A percentile compares a stretch with the other conserved stretches of the same genome.
Conservation (phyloP, 768 basidiomycete genomes). For the Tulasnella calospora region DNA sequence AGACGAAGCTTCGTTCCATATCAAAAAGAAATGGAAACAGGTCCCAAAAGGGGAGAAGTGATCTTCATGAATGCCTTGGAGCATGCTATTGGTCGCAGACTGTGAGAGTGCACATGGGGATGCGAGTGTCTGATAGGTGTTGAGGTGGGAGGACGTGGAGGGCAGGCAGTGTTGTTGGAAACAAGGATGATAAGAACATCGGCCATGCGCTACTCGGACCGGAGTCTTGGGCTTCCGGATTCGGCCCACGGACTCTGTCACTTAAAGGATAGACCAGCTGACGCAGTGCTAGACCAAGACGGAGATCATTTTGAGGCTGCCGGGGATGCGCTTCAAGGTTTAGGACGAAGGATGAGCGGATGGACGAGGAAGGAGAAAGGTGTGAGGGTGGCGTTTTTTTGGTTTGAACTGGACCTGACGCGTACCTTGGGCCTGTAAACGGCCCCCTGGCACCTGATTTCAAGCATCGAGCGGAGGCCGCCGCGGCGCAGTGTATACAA, state of each 20-base stretch:
- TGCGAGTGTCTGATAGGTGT: background rate
- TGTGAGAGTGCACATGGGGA: background rate
- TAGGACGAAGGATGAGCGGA: background rate
- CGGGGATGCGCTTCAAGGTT: background rate
- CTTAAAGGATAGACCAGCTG: background rate
- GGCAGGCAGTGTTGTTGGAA: background rate
- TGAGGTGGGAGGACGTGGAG: background rate
- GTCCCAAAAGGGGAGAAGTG: background rate
- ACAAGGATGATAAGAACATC: too few species aligned
- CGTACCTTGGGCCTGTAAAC: background rate
- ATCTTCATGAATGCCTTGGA: background rate
- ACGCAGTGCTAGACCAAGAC: background rate
- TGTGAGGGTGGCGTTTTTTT: background rate
- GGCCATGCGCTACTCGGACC: background rate
- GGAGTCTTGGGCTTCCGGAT: background rate
- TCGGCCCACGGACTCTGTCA: background rate
- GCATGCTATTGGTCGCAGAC: background rate
- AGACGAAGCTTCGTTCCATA: background rate
- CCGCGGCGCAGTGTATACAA: background rate
- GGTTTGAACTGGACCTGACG: background rate
- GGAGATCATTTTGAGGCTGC: background rate
- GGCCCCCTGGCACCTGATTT: background rate
- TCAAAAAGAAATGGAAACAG: background rate
- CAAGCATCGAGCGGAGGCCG: background rate
- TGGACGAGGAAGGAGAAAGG: too few species aligned